A percentile compares a stretch with the other conserved stretches of the same genome.
Conservation (phyloP, 139 green algal species). For the Pseudopediastrum boryanum region DNA sequence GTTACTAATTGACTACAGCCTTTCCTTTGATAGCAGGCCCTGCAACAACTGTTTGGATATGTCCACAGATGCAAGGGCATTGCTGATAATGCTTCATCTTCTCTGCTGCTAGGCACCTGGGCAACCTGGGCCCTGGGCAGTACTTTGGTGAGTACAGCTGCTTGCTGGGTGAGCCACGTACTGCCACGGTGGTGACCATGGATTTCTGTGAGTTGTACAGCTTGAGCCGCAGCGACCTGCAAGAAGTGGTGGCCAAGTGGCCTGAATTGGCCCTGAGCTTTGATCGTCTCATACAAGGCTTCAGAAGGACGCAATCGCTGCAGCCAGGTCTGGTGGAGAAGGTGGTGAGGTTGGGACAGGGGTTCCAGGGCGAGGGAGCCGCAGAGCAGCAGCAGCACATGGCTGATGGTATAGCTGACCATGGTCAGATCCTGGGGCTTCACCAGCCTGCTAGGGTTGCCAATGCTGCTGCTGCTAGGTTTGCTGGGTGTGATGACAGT, state of each 20-base stretch:
- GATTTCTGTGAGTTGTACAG: constrained; percentile 38
- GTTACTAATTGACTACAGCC: not conserved
- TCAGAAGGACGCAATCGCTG: too few species aligned
- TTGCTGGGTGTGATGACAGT: too few species aligned
- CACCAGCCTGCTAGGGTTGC: too few species aligned
- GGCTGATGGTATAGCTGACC: too few species aligned
- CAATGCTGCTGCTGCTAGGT: too few species aligned
- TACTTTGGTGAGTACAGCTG: constrained; percentile 38
- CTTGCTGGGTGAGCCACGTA: constrained; percentile 23
- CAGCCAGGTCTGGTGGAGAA: too few species aligned
- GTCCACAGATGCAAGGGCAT: not conserved
- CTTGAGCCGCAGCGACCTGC: constrained; percentile 16
- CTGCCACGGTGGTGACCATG: constrained; percentile 32
- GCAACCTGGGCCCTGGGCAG: not conserved
- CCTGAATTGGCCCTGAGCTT: not conserved
- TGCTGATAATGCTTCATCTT: not conserved
- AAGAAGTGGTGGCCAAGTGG: not conserved
- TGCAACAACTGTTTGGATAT: not conserved
- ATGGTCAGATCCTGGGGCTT: too few species aligned
- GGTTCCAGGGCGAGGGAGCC: too few species aligned
- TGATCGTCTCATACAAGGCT: not conserved
- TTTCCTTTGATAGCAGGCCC: not conserved
- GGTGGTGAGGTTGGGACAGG: too few species aligned
- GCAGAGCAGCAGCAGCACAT: too few species aligned
- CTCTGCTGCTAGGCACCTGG: too few species aligned